Conservation (phyloP, 805 yeast species). For the Lachancea dasiensis region DNA sequence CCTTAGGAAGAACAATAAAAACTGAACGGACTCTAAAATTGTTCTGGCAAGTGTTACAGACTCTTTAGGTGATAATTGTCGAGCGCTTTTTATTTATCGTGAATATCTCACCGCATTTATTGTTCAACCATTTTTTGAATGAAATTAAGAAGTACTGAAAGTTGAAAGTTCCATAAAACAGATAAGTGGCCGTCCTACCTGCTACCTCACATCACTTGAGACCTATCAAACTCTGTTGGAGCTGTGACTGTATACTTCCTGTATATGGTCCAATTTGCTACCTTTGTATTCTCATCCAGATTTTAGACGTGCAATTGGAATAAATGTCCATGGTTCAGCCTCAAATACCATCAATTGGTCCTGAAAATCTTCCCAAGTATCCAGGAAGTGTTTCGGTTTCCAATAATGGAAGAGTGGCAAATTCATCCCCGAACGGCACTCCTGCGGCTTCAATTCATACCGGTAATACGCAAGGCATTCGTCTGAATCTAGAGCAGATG, state of each 20-base stretch:
- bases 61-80: too few relatives aligned
- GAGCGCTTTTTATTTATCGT: too few relatives aligned
- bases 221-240: too few relatives aligned
- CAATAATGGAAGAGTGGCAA: not conserved
- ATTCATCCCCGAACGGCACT: not conserved
- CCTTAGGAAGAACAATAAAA: too few relatives aligned
- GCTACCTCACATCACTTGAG: too few relatives aligned
- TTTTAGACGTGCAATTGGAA: not conserved
- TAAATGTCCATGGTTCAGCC: constrained; percentile 20
- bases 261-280: not conserved
- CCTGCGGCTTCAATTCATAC: constrained; percentile 7
- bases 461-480: constrained; percentile 16
- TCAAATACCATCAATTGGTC: constrained; percentile 14
- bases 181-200: too few relatives aligned
- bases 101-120: too few relatives aligned
- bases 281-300: not conserved
- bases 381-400: constrained; percentile 4
- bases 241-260: not conserved
- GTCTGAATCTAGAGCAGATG: constrained; percentile 58
- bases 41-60: too few relatives aligned
- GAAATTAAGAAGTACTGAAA: too few relatives aligned
- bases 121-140: too few relatives aligned
- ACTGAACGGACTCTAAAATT: too few relatives aligned
- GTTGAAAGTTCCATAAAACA: too few relatives aligned
- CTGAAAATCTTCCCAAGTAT: constrained; percentile 10